Base-by-base conservation (phyloP, 257 asterid species). In the Solanum acaule region DNA sequence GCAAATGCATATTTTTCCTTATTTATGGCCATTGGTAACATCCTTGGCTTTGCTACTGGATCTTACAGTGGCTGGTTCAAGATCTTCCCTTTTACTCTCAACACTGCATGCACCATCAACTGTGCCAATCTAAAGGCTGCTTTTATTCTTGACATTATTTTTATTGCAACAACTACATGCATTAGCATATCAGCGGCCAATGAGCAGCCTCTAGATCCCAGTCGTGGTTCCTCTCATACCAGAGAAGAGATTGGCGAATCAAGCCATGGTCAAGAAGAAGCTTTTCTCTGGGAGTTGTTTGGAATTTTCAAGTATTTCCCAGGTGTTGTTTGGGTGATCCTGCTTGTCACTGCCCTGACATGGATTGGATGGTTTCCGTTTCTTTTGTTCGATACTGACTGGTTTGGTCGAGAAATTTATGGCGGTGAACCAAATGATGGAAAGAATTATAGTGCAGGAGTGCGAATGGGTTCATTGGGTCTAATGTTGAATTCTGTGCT, bases 341-440 rank as follows among this genome's bases (percentile, higher is more conserved):
- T 95, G 93, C 94, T 95, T 78, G 98, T 95, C 46, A 96, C 96
- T 89, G 92, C 92, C 84, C 91, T 95, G 87, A 95, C 94, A 79
- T 96, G 99, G 99, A 93, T 94, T 44, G 97, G 97, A 67, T 96
- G 98, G 99, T 96, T 95, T 88, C 99, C 98, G 0, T 96, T 94
- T 94, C 90, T 91, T 91, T 95, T 96, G 37, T 95, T 92, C 78
- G 98, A 95, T 86, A 95, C 99, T 79, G 99, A 96, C 89, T 96
- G 98, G 99, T 94, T 96, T 98, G 98, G 99, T 76, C 93, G 98
- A 84, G 99, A 95, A 90, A 94, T 96, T 87, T 96, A 94, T 90
- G 98, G 98, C 0, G 99, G 99, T 20, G 91, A 91, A 83, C 99
- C 99, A 65, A 96, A 95, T 92, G 96, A 88, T 27, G 98, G 99